Evolutionary conservation across 2,329 filamentous ascomycete species (phyloP).

Genomic region (Pleurostoma richardsiae): DNA sequence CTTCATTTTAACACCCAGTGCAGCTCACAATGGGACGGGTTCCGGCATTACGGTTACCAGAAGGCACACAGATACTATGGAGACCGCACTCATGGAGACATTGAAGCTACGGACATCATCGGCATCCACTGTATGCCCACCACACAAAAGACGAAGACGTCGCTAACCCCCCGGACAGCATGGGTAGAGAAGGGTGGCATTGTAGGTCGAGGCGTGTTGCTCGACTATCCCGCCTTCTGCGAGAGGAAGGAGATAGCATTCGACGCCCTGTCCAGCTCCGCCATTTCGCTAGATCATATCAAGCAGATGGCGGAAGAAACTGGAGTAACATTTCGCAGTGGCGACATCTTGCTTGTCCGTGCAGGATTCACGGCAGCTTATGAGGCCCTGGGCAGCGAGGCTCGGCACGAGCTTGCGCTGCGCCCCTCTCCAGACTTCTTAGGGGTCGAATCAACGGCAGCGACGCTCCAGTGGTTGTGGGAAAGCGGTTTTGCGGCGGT

Average conservation of each 20-base stretch:
- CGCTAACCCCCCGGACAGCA: neutral
- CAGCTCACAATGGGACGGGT: constrained; percentile 44
- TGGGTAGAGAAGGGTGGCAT: neutral
- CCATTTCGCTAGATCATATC: neutral
- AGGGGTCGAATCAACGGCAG: neutral
- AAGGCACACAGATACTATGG: neutral
- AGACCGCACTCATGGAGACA: neutral
- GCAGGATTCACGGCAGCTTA: constrained; percentile 2
- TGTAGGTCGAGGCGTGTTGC: constrained; percentile 4
- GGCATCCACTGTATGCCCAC: neutral
- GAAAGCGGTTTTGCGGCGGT: neutral
- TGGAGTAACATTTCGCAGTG: neutral
- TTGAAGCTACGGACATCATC: neutral
- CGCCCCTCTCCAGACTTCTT: neutral
- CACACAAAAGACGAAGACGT: too few relatives aligned
- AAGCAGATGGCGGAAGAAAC: neutral
- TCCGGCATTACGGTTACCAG: constrained; percentile 28
- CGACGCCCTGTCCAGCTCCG: neutral
- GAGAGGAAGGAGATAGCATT: neutral
- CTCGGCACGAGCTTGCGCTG: neutral
- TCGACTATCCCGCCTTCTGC: constrained; percentile 2
- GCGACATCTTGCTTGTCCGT: constrained; percentile 4
- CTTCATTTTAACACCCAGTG: constrained; percentile 42
- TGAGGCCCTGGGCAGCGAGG: too few relatives aligned
- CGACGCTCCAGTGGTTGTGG: neutral